Evolutionary conservation across 495 filamentous ascomycete species (phyloP).

Genomic region (Astrothelium subdiscretum): DNA sequence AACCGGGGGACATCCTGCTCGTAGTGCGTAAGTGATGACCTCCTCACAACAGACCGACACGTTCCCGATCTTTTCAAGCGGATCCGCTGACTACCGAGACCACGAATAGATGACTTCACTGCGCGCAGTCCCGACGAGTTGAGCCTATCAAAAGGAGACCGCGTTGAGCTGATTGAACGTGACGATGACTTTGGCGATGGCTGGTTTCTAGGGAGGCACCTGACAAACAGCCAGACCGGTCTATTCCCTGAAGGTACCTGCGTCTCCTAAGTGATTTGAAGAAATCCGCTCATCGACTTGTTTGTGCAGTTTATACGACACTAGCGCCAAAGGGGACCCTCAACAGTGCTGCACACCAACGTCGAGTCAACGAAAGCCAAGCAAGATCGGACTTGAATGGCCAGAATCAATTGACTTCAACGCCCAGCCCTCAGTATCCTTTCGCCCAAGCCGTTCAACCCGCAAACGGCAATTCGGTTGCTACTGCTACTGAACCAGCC

Average conservation of each 20-base stretch:
- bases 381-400: conserved; percentile 4
- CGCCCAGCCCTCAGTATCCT: not conserved
- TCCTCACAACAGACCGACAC: not conserved
- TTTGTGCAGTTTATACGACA: conserved; percentile 28
- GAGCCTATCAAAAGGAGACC: conserved; percentile 73
- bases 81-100: not conserved
- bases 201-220: conserved; percentile 85
- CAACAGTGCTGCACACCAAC: conserved; percentile 14
- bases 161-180: conserved; percentile 82
- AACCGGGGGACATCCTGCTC: conserved; percentile 20
- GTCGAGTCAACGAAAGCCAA: conserved; percentile 14
- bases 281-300: not conserved
- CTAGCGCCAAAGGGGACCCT: conserved; percentile 24
- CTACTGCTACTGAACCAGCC: conserved; percentile 31
- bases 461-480: not conserved
- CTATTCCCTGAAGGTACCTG: conserved; percentile 79
- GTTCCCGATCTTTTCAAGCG: not conserved
- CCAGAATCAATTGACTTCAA: not conserved
- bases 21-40: conserved; percentile 21
- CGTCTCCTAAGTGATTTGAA: not conserved
- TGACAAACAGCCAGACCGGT: conserved; percentile 61
- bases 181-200: conserved; percentile 98
- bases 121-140: conserved; percentile 89
- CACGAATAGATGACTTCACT: conserved; percentile 58
- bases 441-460: not conserved